These are phyloP conservation scores for Fagopyrum homotropicum DNA, from an alignment of 148 eudicot species.

Conservation along the genomic window DNA sequence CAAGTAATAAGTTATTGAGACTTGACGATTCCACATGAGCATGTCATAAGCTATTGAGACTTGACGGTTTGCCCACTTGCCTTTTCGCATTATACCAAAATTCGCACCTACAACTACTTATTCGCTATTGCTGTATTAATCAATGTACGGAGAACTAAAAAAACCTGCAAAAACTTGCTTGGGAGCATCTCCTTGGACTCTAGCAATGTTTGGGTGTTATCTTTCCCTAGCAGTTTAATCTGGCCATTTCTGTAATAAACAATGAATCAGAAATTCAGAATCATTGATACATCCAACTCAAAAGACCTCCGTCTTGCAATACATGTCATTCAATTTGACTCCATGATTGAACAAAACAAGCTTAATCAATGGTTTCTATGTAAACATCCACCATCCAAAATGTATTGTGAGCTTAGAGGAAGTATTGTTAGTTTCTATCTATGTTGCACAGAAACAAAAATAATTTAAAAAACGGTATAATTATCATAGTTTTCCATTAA, in stretches of 20 bases:
- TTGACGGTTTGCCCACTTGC: too few relatives aligned
- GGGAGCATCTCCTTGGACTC: constrained; percentile 53
- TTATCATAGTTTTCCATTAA: too few relatives aligned
- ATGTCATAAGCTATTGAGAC: background rate
- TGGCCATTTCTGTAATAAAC: constrained; percentile 56
- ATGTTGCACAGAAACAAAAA: too few relatives aligned
- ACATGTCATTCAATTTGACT: too few relatives aligned
- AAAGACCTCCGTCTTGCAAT: background rate
- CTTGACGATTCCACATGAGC: constrained; percentile 1
- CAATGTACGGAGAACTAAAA: background rate
- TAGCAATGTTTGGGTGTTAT: constrained; percentile 60
- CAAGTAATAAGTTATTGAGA: background rate
- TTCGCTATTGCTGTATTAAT: background rate
- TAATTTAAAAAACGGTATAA: too few relatives aligned
- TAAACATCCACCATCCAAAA: too few relatives aligned
- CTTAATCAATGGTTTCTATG: too few relatives aligned
- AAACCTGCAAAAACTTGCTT: constrained; percentile 83
- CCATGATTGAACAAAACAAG: too few relatives aligned
- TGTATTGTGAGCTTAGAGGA: too few relatives aligned
- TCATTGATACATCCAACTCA: background rate
- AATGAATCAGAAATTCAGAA: background rate
- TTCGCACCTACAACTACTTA: too few relatives aligned
- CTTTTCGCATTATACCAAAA: too few relatives aligned
- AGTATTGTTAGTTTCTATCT: too few relatives aligned
- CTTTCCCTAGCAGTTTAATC: constrained; percentile 75